Percentiles rank a stretch among this genome's conserved stretches.
Conservation (phyloP, 2,329 filamentous ascomycete genomes). For the Microdochium bolleyi region DNA sequence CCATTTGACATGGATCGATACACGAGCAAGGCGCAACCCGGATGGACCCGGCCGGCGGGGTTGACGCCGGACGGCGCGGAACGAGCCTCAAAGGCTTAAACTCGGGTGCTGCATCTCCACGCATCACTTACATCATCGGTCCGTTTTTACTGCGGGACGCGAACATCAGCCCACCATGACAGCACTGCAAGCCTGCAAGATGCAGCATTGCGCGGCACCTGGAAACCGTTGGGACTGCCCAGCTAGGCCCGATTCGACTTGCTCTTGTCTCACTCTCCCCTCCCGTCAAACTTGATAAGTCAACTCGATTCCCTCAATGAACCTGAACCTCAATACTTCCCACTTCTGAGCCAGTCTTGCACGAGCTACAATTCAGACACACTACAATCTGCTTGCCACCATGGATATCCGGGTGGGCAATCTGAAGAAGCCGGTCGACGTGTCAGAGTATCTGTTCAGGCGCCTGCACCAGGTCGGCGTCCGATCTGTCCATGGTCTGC, state of each 20-base stretch:
- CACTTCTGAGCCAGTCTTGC: too few relatives aligned
- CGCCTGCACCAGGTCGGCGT: conserved; percentile 57
- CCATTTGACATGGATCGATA: too few relatives aligned
- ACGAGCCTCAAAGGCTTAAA: neutral
- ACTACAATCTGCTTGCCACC: neutral
- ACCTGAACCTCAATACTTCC: too few relatives aligned
- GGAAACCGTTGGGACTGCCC: neutral
- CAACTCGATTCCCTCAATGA: too few relatives aligned
- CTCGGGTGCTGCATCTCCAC: neutral
- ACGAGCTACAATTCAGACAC: too few relatives aligned
- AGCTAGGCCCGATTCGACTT: too few relatives aligned
- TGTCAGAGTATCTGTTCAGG: conserved; percentile 61
- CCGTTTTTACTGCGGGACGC: neutral
- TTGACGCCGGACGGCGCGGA: neutral
- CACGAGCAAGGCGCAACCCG: too few relatives aligned
- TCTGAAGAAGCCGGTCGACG: conserved; percentile 44
- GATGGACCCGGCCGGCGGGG: neutral
- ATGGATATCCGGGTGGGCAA: conserved; percentile 31
- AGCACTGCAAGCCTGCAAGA: neutral
- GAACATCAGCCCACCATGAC: neutral
- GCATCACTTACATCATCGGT: neutral
- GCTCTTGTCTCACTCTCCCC: too few relatives aligned
- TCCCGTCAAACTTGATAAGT: too few relatives aligned
- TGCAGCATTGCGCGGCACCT: neutral
- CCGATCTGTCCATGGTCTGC: conserved; percentile 59